Evolutionary conservation across 768 basidiomycete species (phyloP).

Genomic region (Lentinula detonsa): DNA sequence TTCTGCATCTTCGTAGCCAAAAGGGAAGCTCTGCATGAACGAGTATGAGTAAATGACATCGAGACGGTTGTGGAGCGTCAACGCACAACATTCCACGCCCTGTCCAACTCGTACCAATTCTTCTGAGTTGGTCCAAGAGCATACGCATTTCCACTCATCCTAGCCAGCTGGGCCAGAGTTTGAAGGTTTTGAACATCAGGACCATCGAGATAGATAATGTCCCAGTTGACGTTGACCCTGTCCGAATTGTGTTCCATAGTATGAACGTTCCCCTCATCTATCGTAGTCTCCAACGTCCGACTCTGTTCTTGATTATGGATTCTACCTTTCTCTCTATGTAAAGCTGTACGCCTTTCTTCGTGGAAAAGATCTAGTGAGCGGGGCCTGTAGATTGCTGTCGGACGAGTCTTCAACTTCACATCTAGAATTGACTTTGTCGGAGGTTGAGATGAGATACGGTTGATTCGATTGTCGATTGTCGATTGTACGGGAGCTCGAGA

Average conservation of each 20-base stretch:
- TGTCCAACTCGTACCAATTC: constrained; percentile 81
- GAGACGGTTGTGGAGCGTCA: background rate
- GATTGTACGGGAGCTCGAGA: background rate
- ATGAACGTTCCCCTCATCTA: background rate
- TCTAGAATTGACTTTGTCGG: background rate
- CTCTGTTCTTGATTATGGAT: background rate
- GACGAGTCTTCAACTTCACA: constrained; percentile 32
- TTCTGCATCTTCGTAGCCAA: constrained; percentile 63
- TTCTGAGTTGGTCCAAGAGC: constrained; percentile 51
- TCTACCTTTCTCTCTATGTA: constrained; percentile 37
- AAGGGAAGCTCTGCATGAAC: constrained; percentile 60
- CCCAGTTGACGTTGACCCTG: constrained; percentile 52
- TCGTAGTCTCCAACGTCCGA: background rate
- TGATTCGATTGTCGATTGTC: background rate
- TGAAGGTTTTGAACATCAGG: constrained; percentile 78
- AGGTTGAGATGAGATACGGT: background rate
- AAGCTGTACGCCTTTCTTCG: constrained; percentile 38
- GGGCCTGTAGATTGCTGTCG: constrained; percentile 58
- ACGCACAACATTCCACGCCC: constrained; percentile 60
- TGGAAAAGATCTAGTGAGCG: constrained; percentile 44
- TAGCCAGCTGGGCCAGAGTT: constrained; percentile 74
- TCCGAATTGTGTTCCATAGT: constrained; percentile 54
- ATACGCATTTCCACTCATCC: constrained; percentile 88
- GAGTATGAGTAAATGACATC: background rate
- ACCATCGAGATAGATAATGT: constrained; percentile 52